Base-by-base conservation (phyloP, 768 basidiomycete genomes). In the Suillus subaureus region DNA sequence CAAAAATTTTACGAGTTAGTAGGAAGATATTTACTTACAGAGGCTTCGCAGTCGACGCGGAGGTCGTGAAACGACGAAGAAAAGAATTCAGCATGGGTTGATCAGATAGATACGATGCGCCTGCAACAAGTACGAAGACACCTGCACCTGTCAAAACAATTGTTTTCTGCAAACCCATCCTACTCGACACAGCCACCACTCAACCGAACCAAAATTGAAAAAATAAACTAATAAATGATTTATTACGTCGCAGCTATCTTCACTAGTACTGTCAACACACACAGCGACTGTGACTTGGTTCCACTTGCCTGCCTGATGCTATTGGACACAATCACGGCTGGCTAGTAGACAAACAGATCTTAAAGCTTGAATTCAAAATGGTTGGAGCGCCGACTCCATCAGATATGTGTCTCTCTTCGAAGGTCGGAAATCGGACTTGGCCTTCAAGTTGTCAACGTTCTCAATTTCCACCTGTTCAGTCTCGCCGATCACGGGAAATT, bases 51-150 rank as follows among this genome's bases (percentile, higher is more conserved):
- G 58, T 60, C 18, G 58, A 60, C 6, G 58, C 58, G 11, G 58
- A 60, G 21, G 58, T 60, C 40, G 58, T 60, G 40, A 60, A 60
- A 21, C 58, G 40, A 40, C 58, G 58, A 60, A 60, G 58, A 21
- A 60, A 60, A 13, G 58, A 60, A 28, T 40, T 55, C 3, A 55
- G 3, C 58, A 60, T 60, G 39, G 58, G 40, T 60, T 42, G 26
- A 28, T 42, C 58, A 60, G 58, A 60, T 28, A 60, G 58, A 60
- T 60, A 60, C 4, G 58, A 42, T 60, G 58, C 58, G n/a, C 58
- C 40, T 42, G 58, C 39, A 2, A 42, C 40, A 31, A 60, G 16
- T 28, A 60, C 40, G 18, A 60, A 60, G 18, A 60, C 40, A 60
- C 58, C 35, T 23, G 56, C 56, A 39, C 56, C 58, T 60, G 40